Base-by-base conservation (phyloP, 768 basidiomycete species). In the Lactarius vividus region DNA sequence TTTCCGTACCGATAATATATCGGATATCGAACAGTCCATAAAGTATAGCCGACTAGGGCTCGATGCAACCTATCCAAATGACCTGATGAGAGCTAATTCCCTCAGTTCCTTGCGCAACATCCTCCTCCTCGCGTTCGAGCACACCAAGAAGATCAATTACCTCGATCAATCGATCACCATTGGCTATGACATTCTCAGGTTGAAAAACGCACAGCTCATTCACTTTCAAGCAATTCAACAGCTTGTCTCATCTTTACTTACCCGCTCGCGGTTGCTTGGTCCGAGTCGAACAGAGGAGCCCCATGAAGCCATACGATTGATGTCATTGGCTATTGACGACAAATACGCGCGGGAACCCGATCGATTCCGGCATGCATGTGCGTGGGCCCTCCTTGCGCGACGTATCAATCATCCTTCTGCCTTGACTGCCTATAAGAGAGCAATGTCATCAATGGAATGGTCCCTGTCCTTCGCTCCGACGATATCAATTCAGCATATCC, bases 91-190 rank as follows among this genome's bases (percentile, higher is more conserved):
- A n/a, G 39, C 6, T 20, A 23, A 18, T 18, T 28, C 57, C 28
- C 28, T 53, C 26, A 2, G 28, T 6, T 64, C 49, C 35, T 11
- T 64, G 37, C 39, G 63, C 37, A 42, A 53, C 23, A 13, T 52
- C 58, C 39, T 64, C n/a, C n/a, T 18, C 13, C 37, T 64, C 29
- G 63, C 57, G 10, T 64, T 64, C 16, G 37, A 64, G 8, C 13
- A 9, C 9, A 64, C 63, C 29, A 20, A 28, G 16, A 49, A 37
- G 4, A 52, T 42, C 28, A 18, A 6, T 9, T 64, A 64, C 49
- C 57, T 64, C 28, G 57, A 64, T 11, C 37, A 64, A 10, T 52
- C 57, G 3, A 64, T 64, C 15, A 8, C 11, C 11, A 15, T 40
- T 26, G n/a, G 49, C n/a, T 57, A 49, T 11, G 18, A 29, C 1